These are phyloP conservation scores for Neurospora tetraspora DNA, from an alignment of 495 filamentous ascomycete genomes.

Conservation along the genomic window DNA sequence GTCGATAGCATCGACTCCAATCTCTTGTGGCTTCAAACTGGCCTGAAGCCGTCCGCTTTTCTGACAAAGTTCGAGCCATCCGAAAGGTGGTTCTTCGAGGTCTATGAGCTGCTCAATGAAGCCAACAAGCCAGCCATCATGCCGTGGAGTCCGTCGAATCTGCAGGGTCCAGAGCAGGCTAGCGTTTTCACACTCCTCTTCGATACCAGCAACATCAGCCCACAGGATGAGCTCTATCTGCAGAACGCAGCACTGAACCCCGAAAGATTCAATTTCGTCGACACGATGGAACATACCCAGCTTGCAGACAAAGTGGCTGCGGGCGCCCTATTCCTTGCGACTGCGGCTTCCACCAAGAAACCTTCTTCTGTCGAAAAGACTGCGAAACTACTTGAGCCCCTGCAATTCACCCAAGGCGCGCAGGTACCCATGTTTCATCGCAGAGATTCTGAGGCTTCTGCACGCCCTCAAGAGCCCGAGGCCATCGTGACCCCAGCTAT, in stretches of 20 bases:
- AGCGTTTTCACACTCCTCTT: neutral
- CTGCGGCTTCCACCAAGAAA: neutral
- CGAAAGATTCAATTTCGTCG: neutral
- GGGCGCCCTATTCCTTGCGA: neutral
- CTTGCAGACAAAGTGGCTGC: neutral
- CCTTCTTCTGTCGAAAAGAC: neutral
- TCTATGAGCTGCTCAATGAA: neutral
- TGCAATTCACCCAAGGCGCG: neutral
- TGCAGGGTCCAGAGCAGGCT: neutral
- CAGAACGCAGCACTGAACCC: neutral
- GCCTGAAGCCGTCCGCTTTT: constrained; percentile 23
- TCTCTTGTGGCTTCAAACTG: constrained; percentile 36
- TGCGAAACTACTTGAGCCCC: neutral
- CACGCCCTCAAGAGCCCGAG: neutral
- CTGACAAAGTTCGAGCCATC: constrained; percentile 19
- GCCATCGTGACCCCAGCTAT: neutral
- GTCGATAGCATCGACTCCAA: constrained; percentile 37
- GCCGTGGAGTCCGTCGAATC: neutral
- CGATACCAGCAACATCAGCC: neutral
- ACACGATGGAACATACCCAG: neutral
- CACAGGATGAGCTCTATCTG: neutral
- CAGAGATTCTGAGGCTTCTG: neutral
- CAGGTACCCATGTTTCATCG: neutral
- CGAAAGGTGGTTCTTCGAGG: neutral
- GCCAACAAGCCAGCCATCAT: neutral